Base-by-base conservation (phyloP, 257 asterid genomes). In the Solanum phureja region DNA sequence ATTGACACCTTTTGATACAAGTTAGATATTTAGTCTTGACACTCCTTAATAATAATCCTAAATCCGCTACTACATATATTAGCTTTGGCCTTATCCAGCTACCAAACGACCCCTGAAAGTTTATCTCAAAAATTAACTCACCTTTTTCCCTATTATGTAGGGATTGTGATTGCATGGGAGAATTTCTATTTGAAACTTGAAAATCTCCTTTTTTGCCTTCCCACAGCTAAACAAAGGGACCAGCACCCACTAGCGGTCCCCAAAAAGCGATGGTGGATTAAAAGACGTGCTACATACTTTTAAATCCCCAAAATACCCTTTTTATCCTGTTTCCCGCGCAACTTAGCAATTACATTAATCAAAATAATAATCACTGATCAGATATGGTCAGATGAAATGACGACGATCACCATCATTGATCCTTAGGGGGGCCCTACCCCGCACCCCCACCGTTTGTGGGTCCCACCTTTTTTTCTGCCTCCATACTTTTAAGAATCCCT, bases 401-500 rank as follows among this genome's bases (percentile, higher is more conserved):
- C 85, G 86, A 88, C 86, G 87, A 49, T 90, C 89, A 81, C 60
- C 84, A 88, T 84, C 87, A 69, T 85, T 84, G 72, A 82, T 85
- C 56, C 1, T 29, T n/a, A 46, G 7, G 19, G 27, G 66, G 66
- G 40, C 37, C 85, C 40, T 5, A 77, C 87, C 77, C 19, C 18
- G 1, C 52, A 11, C 52, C 3, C 24, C 3, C 34, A 6, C 64
- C 72, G 7, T 19, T 11, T 86, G 21, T 64, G 66, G 93, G 92
- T 75, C 97, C 96, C 92, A 89, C 91, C 56, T 14, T 14, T 38
- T 44, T 83, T 24, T 24, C 91, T 88, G 91, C 91, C 92, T 86
- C 92, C 86, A 89, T 86, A 88, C 92, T 91, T 91, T 92, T 88
- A 94, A 93, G 91, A 93, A 93, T 90, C 93, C 91, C 83, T 86